These are phyloP conservation scores for Paraglomus occultum DNA, from an alignment of 192 early-diverging fungal species.

Conservation along the genomic window DNA sequence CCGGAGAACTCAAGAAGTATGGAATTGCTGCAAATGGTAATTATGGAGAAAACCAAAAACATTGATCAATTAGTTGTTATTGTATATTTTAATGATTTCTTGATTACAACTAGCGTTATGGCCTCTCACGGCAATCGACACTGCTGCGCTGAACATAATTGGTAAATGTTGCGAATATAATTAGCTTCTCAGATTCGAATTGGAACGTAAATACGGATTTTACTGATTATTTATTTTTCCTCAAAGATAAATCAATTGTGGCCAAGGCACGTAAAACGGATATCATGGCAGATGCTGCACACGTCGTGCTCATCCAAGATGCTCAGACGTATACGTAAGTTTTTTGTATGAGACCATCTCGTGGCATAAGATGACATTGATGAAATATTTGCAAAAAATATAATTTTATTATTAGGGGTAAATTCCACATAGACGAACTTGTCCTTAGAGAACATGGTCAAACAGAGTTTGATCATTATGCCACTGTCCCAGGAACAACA, in stretches of 20 bases:
- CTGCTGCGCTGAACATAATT: slow-evolving; percentile 59
- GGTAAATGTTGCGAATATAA: slow-evolving; percentile 37
- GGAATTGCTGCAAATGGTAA: slow-evolving; percentile 70
- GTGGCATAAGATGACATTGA: neutral
- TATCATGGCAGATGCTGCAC: slow-evolving; percentile 77
- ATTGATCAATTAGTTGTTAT: neutral
- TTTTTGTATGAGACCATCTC: neutral
- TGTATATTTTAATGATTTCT: neutral
- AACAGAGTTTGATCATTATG: slow-evolving; percentile 69
- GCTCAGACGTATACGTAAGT: slow-evolving; percentile 44
- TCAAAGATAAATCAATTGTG: neutral
- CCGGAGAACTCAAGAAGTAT: slow-evolving; percentile 62
- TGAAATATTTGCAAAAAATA: neutral
- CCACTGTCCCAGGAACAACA: slow-evolving; percentile 52
- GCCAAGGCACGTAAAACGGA: slow-evolving; percentile 43
- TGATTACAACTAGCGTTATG: slow-evolving; percentile 32
- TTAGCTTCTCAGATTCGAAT: slow-evolving; percentile 6
- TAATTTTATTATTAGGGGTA: slow-evolving; percentile 42
- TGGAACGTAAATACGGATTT: neutral
- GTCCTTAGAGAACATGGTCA: slow-evolving; percentile 70
- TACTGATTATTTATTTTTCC: neutral
- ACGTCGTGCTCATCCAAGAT: slow-evolving; percentile 59
- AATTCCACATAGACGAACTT: slow-evolving; percentile 80
- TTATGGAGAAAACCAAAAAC: neutral
- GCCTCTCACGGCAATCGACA: slow-evolving; percentile 77